Percentiles rank a stretch among this genome's conserved stretches.
These are phyloP conservation scores for Mycosphaerella arachidis DNA, from an alignment of 2,329 filamentous ascomycete species.

Conservation along the genomic window DNA sequence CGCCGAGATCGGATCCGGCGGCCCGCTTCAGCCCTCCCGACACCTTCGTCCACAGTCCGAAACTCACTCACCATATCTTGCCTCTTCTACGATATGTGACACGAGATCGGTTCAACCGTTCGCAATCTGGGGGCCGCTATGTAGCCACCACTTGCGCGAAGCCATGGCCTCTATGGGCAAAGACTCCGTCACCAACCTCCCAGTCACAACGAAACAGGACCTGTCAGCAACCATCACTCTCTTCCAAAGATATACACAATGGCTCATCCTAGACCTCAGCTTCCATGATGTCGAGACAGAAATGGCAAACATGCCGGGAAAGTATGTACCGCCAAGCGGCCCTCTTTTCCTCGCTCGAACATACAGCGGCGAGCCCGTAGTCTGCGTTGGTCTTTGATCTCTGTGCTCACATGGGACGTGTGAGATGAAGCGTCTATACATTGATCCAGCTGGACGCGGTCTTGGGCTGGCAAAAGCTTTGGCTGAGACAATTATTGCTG, in stretches of 20 bases:
- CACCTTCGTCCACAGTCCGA: no score
- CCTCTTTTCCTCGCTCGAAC: slow-evolving; percentile 46
- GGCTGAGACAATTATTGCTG: slow-evolving; percentile 41
- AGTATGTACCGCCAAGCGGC: slow-evolving; percentile 47
- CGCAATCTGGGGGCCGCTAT: no score
- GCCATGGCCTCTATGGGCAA: neutral
- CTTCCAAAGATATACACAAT: slow-evolving; percentile 39
- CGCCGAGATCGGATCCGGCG: neutral
- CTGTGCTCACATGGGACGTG: slow-evolving; percentile 24
- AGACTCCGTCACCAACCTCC: slow-evolving; percentile 28
- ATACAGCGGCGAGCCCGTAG: slow-evolving; percentile 35
- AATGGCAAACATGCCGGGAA: slow-evolving; percentile 50
- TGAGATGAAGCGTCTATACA: slow-evolving; percentile 58
- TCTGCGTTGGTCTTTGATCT: slow-evolving; percentile 49
- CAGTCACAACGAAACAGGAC: slow-evolving; percentile 42
- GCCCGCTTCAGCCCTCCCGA: neutral
- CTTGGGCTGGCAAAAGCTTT: slow-evolving; percentile 48
- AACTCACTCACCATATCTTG: no score
- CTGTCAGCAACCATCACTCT: slow-evolving; percentile 33
- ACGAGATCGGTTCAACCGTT: no score
- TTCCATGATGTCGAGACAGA: slow-evolving; percentile 55
- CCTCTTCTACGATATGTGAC: no score
- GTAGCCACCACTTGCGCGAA: neutral
- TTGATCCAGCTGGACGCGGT: slow-evolving; percentile 46
- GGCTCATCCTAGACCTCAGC: slow-evolving; percentile 51